A percentile compares a stretch with the other conserved stretches of the same genome.
phyloP scores from a whole-genome alignment of 495 filamentous ascomycete species.

The Lepraria neglecta region DNA sequence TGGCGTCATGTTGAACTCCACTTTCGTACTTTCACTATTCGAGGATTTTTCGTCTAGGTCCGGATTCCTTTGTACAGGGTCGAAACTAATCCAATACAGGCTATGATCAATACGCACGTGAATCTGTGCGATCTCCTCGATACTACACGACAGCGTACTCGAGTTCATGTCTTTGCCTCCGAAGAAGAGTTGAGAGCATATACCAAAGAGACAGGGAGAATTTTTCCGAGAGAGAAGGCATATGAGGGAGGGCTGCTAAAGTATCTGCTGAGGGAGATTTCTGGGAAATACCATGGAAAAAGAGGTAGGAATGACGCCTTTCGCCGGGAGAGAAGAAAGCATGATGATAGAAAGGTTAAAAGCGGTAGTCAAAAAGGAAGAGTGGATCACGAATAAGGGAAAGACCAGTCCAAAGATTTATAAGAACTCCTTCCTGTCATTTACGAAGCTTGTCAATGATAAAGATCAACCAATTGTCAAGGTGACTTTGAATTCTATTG shows the following conservation, averaged over 20 bases:
- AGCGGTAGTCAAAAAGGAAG: too few species aligned
- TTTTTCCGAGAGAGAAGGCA: conserved; percentile 3
- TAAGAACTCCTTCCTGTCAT: too few species aligned
- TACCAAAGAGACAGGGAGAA: not conserved
- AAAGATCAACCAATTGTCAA: too few species aligned
- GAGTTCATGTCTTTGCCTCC: conserved; percentile 2
- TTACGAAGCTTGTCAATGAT: too few species aligned
- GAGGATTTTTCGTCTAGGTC: not conserved
- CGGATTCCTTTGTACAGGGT: not conserved
- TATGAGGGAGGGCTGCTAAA: conserved; percentile 5
- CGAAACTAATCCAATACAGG: not conserved
- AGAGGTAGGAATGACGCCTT: too few species aligned
- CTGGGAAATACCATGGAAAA: conserved; percentile 9
- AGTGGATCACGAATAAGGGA: too few species aligned
- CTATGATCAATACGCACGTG: conserved; percentile 3
- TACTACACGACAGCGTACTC: conserved; percentile 5
- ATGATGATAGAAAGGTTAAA: too few species aligned
- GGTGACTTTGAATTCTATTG: too few species aligned
- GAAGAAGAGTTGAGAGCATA: conserved; percentile 6
- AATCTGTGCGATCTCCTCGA: conserved; percentile 6
- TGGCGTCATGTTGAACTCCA: too few species aligned
- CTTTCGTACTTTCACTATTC: not conserved
- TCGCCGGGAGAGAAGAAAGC: too few species aligned
- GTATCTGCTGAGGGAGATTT: conserved; percentile 6
- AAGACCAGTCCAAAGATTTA: too few species aligned